phyloP scores from a whole-genome alignment of 2,329 filamentous ascomycete genomes.

The Aspergillaceae sp. region DNA sequence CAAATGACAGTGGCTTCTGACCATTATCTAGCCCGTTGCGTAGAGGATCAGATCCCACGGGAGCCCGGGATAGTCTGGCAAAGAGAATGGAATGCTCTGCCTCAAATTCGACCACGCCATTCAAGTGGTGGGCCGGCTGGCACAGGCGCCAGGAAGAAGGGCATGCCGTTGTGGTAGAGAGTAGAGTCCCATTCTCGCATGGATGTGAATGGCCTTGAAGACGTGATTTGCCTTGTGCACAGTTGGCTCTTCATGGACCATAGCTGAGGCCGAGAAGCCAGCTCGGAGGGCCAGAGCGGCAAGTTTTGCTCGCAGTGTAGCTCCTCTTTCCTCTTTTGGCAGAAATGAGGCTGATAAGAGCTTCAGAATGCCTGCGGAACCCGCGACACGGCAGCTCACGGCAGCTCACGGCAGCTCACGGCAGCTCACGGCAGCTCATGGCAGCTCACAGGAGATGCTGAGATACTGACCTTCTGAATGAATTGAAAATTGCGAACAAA shows the following conservation, averaged over 20 bases:
- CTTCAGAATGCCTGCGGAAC: too few relatives aligned
- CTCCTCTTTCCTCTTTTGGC: not conserved
- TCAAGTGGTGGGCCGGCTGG: conserved; percentile 53
- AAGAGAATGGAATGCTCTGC: conserved; percentile 64
- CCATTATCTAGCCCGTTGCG: not conserved
- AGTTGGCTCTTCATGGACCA: not conserved
- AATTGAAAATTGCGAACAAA: too few relatives aligned
- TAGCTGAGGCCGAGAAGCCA: not conserved
- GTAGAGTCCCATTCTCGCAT: conserved; percentile 68
- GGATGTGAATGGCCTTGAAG: conserved; percentile 63
- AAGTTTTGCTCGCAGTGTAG: not conserved
- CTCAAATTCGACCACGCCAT: conserved; percentile 70
- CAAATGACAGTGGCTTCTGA: not conserved
- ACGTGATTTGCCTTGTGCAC: conserved; percentile 51
- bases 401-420: too few relatives aligned
- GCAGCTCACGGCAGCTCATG: too few relatives aligned
- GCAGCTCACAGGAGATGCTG: too few relatives aligned
- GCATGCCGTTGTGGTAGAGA: conserved; percentile 67
- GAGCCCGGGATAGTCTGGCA: conserved; percentile 28
- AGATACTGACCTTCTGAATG: too few relatives aligned
- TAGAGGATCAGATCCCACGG: conserved; percentile 6
- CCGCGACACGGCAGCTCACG: too few relatives aligned
- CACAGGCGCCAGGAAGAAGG: conserved; percentile 57
- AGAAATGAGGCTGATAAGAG: not conserved
- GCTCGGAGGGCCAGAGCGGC: not conserved